Evolutionary conservation across 108 stramenopile species (phyloP).

Genomic region (Epipyxis sp.): DNA sequence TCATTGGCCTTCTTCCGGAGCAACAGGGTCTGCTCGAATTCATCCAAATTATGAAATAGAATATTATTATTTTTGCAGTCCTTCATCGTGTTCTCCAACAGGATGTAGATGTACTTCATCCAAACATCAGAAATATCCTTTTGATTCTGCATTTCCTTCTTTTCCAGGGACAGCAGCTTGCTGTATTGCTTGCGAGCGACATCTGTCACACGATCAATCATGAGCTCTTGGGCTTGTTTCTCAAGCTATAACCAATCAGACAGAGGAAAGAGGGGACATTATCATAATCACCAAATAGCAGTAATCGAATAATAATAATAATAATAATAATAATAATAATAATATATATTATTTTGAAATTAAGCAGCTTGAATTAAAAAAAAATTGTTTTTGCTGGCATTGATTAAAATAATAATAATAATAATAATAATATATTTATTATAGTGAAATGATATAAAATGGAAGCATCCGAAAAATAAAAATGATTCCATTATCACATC

Average conservation of each 20-base stretch:
- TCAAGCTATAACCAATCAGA: background rate
- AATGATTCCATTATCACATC: too few species aligned
- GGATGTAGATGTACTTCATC: background rate
- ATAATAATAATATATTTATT: too few species aligned
- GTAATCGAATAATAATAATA: too few species aligned
- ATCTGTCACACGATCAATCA: background rate
- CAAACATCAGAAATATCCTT: background rate
- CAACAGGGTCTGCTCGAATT: background rate
- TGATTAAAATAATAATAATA: too few species aligned
- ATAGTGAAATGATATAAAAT: too few species aligned
- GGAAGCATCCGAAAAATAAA: too few species aligned
- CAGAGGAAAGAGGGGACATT: too few species aligned
- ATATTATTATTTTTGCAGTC: background rate
- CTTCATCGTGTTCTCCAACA: background rate
- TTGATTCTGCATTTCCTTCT: background rate
- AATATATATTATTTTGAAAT: too few species aligned
- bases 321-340: too few species aligned
- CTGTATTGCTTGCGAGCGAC: background rate
- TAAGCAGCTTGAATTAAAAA: too few species aligned
- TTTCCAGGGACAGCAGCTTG: background rate
- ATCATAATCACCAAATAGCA: too few species aligned
- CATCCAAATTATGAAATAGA: conserved; percentile 1
- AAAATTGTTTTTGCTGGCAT: too few species aligned
- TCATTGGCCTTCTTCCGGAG: background rate
- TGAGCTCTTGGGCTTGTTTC: background rate